Evolutionary conservation across 2,329 filamentous ascomycete species (phyloP).

Genomic region (Colletotrichum endophyticum): DNA sequence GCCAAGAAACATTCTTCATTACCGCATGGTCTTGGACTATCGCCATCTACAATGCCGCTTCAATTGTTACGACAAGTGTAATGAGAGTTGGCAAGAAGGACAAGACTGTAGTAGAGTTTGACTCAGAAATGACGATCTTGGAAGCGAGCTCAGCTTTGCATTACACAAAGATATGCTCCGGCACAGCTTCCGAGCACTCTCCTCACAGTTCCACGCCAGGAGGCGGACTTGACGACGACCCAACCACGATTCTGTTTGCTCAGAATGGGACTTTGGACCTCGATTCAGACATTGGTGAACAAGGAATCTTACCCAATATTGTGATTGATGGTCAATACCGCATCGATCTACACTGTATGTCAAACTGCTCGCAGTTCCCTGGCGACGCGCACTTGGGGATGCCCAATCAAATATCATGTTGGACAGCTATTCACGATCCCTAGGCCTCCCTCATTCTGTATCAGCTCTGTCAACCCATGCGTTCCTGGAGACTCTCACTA

Average conservation of each 20-base stretch:
- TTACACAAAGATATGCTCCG: not conserved
- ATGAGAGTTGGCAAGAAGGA: not conserved
- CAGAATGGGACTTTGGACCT: not conserved
- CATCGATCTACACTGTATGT: not conserved
- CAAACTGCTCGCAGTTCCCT: accelerated
- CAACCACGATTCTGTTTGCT: not conserved
- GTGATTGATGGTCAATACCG: not conserved
- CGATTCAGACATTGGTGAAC: accelerated
- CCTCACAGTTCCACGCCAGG: not conserved
- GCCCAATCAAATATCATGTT: not conserved
- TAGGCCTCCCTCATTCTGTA: not conserved
- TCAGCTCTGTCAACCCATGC: not conserved
- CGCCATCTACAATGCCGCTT: not conserved
- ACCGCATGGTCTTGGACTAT: not conserved
- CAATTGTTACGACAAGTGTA: not conserved
- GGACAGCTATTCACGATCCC: accelerated
- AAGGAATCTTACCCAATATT: not conserved
- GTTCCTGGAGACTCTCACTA: not conserved
- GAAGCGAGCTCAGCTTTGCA: not conserved
- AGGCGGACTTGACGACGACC: not conserved
- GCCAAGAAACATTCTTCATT: not conserved
- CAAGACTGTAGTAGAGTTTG: not conserved
- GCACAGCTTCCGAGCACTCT: not conserved
- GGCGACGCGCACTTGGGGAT: not conserved
- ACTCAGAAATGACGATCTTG: not conserved